These are phyloP conservation scores for Luzula sylvatica DNA, from an alignment of 176 grass and related monocot species.

Conservation along the genomic window DNA sequence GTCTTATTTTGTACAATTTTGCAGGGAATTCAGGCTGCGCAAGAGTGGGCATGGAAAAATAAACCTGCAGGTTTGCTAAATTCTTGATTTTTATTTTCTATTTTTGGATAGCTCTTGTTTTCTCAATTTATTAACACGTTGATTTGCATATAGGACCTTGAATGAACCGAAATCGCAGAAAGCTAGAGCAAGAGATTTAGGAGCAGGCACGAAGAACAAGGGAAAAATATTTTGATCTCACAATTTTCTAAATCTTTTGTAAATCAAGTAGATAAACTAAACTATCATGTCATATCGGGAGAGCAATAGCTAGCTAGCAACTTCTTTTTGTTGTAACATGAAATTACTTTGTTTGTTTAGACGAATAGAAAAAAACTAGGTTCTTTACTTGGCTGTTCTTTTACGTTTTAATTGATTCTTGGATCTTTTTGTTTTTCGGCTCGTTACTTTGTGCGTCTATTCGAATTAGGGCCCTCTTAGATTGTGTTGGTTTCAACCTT, in stretches of 20 bases:
- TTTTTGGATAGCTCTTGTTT: neutral
- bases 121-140: no score
- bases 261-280: conserved; percentile 1
- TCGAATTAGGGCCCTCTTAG: no score
- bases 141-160: no score
- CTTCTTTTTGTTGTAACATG: no score
- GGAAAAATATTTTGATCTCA: conserved; percentile 4
- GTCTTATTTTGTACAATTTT: neutral
- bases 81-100: neutral
- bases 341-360: neutral
- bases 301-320: neutral
- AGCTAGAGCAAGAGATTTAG: neutral
- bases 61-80: conserved; percentile 40
- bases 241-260: conserved; percentile 14
- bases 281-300: no score
- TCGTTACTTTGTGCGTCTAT: no score
- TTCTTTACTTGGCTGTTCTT: neutral
- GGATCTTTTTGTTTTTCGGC: no score
- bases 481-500: no score
- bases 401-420: no score
- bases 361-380: conserved; percentile 4
- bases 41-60: conserved; percentile 79
- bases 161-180: no score
- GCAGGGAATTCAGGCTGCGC: conserved; percentile 64
- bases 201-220: neutral